These are phyloP conservation scores for Meyerozyma sp. DNA, from an alignment of 1,139 yeast species.

Conservation along the genomic window DNA sequence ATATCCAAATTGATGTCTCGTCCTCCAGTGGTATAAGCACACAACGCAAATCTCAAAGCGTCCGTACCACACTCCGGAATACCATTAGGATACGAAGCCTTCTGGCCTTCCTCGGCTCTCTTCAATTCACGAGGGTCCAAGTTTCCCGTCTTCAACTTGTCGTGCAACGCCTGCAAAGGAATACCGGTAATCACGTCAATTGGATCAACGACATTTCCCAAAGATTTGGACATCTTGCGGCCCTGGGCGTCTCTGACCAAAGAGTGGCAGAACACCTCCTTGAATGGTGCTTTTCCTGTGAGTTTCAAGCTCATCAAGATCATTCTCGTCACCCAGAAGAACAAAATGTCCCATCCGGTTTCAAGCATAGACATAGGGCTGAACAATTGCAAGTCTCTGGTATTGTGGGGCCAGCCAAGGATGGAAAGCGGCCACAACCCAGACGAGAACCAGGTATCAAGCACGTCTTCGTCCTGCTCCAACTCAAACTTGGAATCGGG, in stretches of 20 bases:
- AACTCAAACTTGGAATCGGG: conserved; percentile 66
- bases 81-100: conserved; percentile 88
- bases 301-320: conserved; percentile 84
- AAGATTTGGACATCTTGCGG: conserved; percentile 95
- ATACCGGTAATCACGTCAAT: conserved; percentile 90
- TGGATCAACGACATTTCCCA: conserved; percentile 96
- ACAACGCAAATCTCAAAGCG: conserved; percentile 94
- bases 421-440: conserved; percentile 98
- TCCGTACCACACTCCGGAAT: conserved; percentile 99
- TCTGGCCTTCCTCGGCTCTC: conserved; percentile 87
- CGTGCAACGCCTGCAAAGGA: conserved; percentile 71
- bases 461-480: conserved; percentile 95
- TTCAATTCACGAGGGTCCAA: conserved; percentile 84
- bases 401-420: conserved; percentile 88
- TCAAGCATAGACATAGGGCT: conserved; percentile 92
- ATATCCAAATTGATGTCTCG: conserved; percentile 96
- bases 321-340: conserved; percentile 99
- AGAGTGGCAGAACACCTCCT: conserved; percentile 96
- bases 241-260: conserved; percentile 99
- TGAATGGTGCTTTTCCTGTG: conserved; percentile 89
- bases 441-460: conserved; percentile 98
- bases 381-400: conserved; percentile 69
- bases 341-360: conserved; percentile 98
- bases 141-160: conserved; percentile 73
- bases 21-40: conserved; percentile 99